phyloP scores from a whole-genome alignment of 192 early-diverging fungal genomes.

The Neocallimastix lanati region DNA sequence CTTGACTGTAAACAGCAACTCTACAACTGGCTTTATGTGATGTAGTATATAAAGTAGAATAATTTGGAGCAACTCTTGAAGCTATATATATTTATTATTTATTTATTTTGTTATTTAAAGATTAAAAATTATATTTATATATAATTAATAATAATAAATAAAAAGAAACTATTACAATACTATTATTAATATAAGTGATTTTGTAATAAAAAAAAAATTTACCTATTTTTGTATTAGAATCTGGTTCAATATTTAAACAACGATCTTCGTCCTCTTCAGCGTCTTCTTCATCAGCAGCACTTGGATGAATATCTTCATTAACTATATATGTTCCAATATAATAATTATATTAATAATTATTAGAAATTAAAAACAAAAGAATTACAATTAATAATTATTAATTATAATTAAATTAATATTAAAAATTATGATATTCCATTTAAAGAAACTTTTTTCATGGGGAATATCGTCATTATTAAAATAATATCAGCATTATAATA shows the following conservation, averaged over 20 bases:
- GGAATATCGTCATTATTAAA: too few relatives aligned
- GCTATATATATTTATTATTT: constrained; percentile 3
- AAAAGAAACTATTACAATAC: too few relatives aligned
- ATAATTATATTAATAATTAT: not conserved
- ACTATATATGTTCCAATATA: not conserved
- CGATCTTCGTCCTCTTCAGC: not conserved
- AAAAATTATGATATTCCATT: too few relatives aligned
- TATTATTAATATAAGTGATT: too few relatives aligned
- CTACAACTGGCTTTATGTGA: constrained; percentile 57
- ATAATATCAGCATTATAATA: not conserved
- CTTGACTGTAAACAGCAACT: constrained; percentile 37
- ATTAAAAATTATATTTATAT: constrained; percentile 1
- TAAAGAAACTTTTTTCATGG: too few relatives aligned
- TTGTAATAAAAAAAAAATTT: constrained; percentile 6
- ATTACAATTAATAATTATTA: too few relatives aligned
- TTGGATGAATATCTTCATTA: not conserved
- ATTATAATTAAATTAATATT: not conserved
- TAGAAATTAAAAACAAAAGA: too few relatives aligned
- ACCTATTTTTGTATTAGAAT: constrained; percentile 7
- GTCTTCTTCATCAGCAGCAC: not conserved
- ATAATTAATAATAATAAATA: not conserved
- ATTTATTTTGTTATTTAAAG: not conserved
- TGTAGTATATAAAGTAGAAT: constrained; percentile 49
- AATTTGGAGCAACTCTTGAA: constrained; percentile 24
- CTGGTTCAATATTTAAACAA: constrained; percentile 11